Evolutionary conservation across 768 basidiomycete genomes (phyloP).

Genomic region (Postia placenta): DNA sequence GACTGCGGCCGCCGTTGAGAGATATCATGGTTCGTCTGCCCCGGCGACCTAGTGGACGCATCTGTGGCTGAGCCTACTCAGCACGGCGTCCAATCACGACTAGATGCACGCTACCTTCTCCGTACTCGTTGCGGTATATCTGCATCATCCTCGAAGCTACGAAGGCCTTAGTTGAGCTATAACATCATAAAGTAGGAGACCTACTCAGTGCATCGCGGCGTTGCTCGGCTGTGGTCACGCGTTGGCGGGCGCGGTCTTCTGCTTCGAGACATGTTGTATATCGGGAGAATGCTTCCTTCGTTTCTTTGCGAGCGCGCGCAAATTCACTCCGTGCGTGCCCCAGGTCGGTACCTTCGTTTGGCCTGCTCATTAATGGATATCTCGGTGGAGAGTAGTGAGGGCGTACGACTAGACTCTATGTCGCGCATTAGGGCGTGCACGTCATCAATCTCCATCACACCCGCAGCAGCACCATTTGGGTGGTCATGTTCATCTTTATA

Average conservation of each 20-base stretch:
- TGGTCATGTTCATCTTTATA: conserved; percentile 3
- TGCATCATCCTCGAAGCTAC: conserved; percentile 21
- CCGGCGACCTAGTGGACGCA: neutral
- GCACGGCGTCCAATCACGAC: neutral
- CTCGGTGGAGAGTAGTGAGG: too few relatives aligned
- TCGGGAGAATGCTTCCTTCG: conserved; percentile 63
- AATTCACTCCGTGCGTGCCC: conserved; percentile 55
- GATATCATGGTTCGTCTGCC: neutral
- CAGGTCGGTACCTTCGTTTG: conserved; percentile 53
- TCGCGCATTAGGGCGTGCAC: conserved; percentile 12
- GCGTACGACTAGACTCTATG: conserved; percentile 38
- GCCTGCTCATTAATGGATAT: too few relatives aligned
- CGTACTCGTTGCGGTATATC: conserved; percentile 15
- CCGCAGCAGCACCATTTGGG: neutral
- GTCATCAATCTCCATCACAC: neutral
- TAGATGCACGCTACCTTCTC: conserved; percentile 14
- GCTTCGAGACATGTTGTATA: conserved; percentile 66
- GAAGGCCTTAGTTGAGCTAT: conserved; percentile 11
- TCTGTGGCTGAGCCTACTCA: neutral
- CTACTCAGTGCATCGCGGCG: conserved; percentile 56
- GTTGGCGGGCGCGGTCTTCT: conserved; percentile 60
- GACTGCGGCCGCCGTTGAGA: conserved; percentile 11
- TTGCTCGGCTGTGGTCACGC: conserved; percentile 59
- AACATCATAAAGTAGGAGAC: conserved; percentile 13
- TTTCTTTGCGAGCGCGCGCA: conserved; percentile 62